These are phyloP conservation scores for Crithidia mellificae DNA, from an alignment of 208 protist genomes.

Conservation along the genomic window DNA sequence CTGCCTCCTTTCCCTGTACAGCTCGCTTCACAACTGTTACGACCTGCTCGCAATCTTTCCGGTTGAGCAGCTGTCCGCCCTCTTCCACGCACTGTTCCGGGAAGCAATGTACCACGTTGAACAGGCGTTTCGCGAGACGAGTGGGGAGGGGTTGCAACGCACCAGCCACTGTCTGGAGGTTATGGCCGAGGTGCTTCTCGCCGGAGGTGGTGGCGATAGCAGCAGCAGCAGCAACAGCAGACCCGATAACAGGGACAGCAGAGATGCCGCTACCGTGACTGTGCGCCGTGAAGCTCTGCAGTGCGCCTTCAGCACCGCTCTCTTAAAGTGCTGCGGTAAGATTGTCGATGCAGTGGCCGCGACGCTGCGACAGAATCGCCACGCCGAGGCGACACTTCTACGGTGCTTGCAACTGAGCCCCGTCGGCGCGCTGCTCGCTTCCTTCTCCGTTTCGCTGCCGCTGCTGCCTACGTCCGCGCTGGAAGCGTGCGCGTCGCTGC, in stretches of 20 bases:
- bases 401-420: conserved; percentile 63
- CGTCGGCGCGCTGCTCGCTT: conserved; percentile 77
- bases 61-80: conserved; percentile 40
- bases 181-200: conserved; percentile 77
- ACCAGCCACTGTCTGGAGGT: conserved; percentile 77
- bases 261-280: conserved; percentile 3
- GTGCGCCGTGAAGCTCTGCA: conserved; percentile 31
- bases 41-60: conserved; percentile 33
- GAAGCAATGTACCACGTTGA: conserved; percentile 74
- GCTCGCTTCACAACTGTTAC: conserved; percentile 55
- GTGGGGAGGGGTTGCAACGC: conserved; percentile 39
- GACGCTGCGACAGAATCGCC: conserved; percentile 51
- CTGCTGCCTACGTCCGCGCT: conserved; percentile 65
- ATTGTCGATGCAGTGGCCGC: conserved; percentile 57
- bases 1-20: conserved; percentile 65
- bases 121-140: conserved; percentile 41
- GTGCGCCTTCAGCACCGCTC: conserved; percentile 63
- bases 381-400: conserved; percentile 35
- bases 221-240: background rate
- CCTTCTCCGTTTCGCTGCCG: conserved; percentile 77
- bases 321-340: conserved; percentile 70
- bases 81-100: conserved; percentile 73
- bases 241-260: background rate
- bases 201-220: conserved; percentile 8
- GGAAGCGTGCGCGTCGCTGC: conserved; percentile 36